Evolutionary conservation across 805 yeast genomes (phyloP).

Genomic region (Blastobotrys mokoenaii): DNA sequence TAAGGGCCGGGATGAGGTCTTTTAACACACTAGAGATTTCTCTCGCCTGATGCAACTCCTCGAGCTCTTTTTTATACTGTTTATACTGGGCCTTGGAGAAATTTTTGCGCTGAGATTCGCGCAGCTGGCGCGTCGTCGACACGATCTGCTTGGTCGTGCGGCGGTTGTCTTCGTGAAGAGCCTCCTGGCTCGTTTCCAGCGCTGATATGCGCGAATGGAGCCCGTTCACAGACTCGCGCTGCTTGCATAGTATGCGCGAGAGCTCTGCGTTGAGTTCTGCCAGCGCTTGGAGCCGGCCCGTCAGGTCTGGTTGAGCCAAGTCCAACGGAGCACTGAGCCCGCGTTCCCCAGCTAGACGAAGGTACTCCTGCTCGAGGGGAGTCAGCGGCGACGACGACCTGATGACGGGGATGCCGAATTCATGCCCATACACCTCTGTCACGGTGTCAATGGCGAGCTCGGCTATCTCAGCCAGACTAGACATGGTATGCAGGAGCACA

Average conservation of each 20-base stretch:
- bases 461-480: not conserved
- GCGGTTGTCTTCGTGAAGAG: too few species aligned
- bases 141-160: too few species aligned
- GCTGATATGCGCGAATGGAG: too few species aligned
- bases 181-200: too few species aligned
- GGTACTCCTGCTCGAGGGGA: slow-evolving; percentile 6
- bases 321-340: too few species aligned
- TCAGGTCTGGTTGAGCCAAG: too few species aligned
- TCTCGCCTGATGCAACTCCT: slow-evolving; percentile 3
- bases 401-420: slow-evolving; percentile 11
- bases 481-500: too few species aligned
- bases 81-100: slow-evolving; percentile 7
- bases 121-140: not conserved
- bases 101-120: slow-evolving; percentile 1
- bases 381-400: slow-evolving; percentile 5
- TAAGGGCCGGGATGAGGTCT: slow-evolving; percentile 16
- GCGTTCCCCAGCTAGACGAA: slow-evolving; percentile 2
- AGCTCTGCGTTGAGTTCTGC: too few species aligned
- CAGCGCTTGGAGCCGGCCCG: not conserved
- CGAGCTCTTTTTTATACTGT: slow-evolving; percentile 1
- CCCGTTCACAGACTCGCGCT: too few species aligned
- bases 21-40: slow-evolving; percentile 10
- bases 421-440: slow-evolving; percentile 2
- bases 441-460: slow-evolving; percentile 2
- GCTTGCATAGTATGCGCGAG: too few species aligned